These are phyloP conservation scores for Gyrodon lividus DNA, from an alignment of 768 basidiomycete genomes.

Conservation along the genomic window DNA sequence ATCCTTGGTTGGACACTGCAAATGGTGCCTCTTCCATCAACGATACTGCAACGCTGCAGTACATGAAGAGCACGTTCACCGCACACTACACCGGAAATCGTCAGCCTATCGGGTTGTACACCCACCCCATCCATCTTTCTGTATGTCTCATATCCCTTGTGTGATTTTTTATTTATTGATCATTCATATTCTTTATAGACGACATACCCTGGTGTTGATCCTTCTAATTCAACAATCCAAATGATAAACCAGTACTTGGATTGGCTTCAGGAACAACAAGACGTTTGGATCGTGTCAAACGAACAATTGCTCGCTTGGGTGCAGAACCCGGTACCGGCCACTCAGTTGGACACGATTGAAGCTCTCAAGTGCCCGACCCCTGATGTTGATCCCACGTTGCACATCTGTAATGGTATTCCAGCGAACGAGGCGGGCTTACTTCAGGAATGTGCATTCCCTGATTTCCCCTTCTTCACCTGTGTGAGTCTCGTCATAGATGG, in stretches of 20 bases:
- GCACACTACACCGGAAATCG: slow-evolving; percentile 73
- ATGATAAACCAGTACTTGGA: slow-evolving; percentile 83
- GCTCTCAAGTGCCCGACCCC: slow-evolving; percentile 68
- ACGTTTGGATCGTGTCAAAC: slow-evolving; percentile 76
- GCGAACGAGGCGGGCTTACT: slow-evolving; percentile 63
- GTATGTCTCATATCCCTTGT: slow-evolving; percentile 26
- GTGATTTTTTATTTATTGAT: not conserved
- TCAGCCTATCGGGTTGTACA: slow-evolving; percentile 79
- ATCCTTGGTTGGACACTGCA: slow-evolving; percentile 73
- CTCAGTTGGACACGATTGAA: slow-evolving; percentile 51
- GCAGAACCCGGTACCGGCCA: slow-evolving; percentile 60
- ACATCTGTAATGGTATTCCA: slow-evolving; percentile 80
- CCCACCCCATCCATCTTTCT: slow-evolving; percentile 76
- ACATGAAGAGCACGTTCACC: slow-evolving; percentile 73
- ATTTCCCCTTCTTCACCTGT: slow-evolving; percentile 80
- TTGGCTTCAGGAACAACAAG: slow-evolving; percentile 70
- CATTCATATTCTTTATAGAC: slow-evolving; percentile 32
- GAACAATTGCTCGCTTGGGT: slow-evolving; percentile 76
- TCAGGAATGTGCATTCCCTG: slow-evolving; percentile 59
- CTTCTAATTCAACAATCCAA: slow-evolving; percentile 52
- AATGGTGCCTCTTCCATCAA: slow-evolving; percentile 51
- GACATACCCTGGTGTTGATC: slow-evolving; percentile 58
- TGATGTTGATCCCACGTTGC: slow-evolving; percentile 46
- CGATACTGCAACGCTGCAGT: slow-evolving; percentile 62
- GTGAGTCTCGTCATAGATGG: slow-evolving; percentile 38